These are phyloP conservation scores for Leucocoprinus leucothites DNA, from an alignment of 768 basidiomycete genomes.

Conservation along the genomic window DNA sequence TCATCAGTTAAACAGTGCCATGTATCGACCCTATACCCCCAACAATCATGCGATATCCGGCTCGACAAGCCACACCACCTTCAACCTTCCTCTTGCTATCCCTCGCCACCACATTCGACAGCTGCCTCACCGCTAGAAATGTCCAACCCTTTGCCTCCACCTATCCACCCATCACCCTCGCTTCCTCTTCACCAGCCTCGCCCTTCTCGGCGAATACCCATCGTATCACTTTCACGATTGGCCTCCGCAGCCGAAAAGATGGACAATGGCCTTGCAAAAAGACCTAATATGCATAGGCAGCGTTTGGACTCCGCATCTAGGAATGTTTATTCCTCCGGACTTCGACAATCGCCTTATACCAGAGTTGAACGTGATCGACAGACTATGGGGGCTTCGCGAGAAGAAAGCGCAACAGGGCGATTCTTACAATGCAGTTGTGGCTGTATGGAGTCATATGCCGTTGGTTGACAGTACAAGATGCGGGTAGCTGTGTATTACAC, in stretches of 20 bases:
- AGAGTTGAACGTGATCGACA: background rate
- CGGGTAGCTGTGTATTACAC: background rate
- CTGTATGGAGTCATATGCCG: conserved; percentile 32
- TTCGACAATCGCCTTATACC: background rate
- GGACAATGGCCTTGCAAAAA: conserved; percentile 5
- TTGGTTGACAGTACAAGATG: background rate
- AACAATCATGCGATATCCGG: background rate
- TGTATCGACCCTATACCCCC: background rate
- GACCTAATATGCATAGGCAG: conserved; percentile 2
- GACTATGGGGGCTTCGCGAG: background rate
- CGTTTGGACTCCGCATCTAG: background rate
- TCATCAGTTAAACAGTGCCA: background rate
- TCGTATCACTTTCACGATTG: conserved; percentile 38
- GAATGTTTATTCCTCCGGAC: background rate
- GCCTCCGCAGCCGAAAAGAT: conserved; percentile 35
- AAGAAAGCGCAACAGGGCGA: background rate
- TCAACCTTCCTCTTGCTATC: background rate
- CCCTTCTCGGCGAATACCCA: conserved; percentile 42
- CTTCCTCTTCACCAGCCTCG: conserved; percentile 44
- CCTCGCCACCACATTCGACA: conserved; percentile 15
- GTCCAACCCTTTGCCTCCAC: conserved; percentile 18
- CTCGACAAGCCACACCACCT: conserved; percentile 4
- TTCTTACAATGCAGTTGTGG: conserved; percentile 31
- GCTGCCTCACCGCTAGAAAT: conserved; percentile 18
- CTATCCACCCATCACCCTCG: conserved; percentile 20